Evolutionary conservation across 306 rosid genomes (phyloP).

Genomic region (Medicago truncatula): MtrunA17r5.0-ANR NC_053045.1:24332001-24332500

Average conservation of each 20-base stretch:
- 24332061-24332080: constrained; percentile 28
- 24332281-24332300: constrained; percentile 30
- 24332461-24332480: constrained; percentile 99
- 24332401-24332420: constrained; percentile 95
- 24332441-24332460: constrained; percentile 99
- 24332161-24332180: constrained; percentile 88
- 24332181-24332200: constrained; percentile 98
- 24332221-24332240: constrained; percentile 99
- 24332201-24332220: constrained; percentile 97
- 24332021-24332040: constrained; percentile 20
- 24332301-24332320: constrained; percentile 21
- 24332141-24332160: constrained; percentile 24
- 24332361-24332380: constrained; percentile 83
- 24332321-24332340: constrained; percentile 29
- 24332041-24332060: neutral
- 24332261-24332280: constrained; percentile 93
- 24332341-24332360: constrained; percentile 35
- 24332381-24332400: constrained; percentile 97
- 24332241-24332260: constrained; percentile 97
- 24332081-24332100: neutral
- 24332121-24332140: constrained; percentile 20
- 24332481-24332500: constrained; percentile 52
- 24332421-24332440: constrained; percentile 89
- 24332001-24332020: constrained; percentile 17
- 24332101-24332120: constrained; percentile 20